Percentiles rank a stretch among this genome's conserved stretches.
These are phyloP conservation scores for Fusarium hostae DNA, from an alignment of 2,329 filamentous ascomycete species.

Conservation along the genomic window DNA sequence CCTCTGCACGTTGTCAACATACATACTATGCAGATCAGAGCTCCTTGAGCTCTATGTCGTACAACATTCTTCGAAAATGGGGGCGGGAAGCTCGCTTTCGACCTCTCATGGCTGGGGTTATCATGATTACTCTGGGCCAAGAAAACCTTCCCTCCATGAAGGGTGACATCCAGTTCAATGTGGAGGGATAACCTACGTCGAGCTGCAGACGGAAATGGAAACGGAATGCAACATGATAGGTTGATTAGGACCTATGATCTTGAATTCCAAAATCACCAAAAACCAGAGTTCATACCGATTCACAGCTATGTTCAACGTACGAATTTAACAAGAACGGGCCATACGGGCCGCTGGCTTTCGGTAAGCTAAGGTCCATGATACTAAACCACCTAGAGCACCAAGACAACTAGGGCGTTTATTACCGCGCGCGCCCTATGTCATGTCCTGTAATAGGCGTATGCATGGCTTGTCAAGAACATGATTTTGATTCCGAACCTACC, in stretches of 20 bases:
- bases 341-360: background rate
- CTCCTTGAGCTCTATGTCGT: background rate
- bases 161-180: background rate
- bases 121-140: constrained; percentile 35
- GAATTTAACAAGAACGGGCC: background rate
- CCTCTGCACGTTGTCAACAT: background rate
- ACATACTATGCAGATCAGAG: constrained; percentile 19
- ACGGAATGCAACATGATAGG: background rate
- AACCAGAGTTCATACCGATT: background rate
- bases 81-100: background rate
- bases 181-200: constrained; percentile 1
- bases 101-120: constrained; percentile 17
- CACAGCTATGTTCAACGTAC: background rate
- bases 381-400: background rate
- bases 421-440: constrained; percentile 5
- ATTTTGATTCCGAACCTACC: background rate
- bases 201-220: background rate
- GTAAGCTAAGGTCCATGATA: background rate
- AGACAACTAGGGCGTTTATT: background rate
- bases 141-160: constrained; percentile 10
- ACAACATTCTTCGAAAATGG: constrained; percentile 5
- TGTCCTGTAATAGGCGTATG: background rate
- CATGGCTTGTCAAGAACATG: background rate
- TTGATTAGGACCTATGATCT: background rate
- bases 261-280: background rate